Evolutionary conservation across 768 basidiomycete species (phyloP), one percentile per base, ranked within the genome.

Genomic region (Naematelia aurantialba): DNA sequence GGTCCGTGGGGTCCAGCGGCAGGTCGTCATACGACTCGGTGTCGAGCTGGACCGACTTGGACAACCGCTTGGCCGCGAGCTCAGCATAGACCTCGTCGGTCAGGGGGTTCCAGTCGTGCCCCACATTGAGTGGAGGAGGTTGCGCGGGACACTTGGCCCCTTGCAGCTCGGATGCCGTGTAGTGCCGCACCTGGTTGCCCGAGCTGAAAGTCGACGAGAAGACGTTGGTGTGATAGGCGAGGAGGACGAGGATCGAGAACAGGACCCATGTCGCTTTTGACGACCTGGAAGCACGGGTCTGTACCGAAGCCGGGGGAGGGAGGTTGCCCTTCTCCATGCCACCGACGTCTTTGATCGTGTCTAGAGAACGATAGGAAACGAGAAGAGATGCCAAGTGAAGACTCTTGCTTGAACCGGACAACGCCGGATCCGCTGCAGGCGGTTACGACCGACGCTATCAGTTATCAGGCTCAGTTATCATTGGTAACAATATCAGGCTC

Each of bases 11-110:
- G 17, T 58, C 55, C 10, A 63, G 31, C 12, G 64, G 58, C 56
- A 72, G 65, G 45, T 73, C 58, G 48, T 76, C 75, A 46, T 60
- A 76, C 13, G 75, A 75, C 13, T 66, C 70, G 19, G 75, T 73
- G 34, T 71, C 56, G 53, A 67, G 65, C 47, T 70, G 72, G 13
- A 73, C 69, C 4, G 72, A 62, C 45, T 63, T 58, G 8, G 69
- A 68, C 2, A 73, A 45, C 14, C 72, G 45, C 22, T 59, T 52
- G 5, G 69, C 65, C 22, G 72, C 72, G 17, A 73, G 62, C 19
- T 56, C 50, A 29, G 61, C 61, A 49, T 67, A 73, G 10, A 26
- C 27, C 21, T 64, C 52, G 49, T 68, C 69, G 39, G 45, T 55
- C 3, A 69, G 50, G 2, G 61, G 57, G 52, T 73, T 56, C 72